Evolutionary conservation across 768 basidiomycete genomes (phyloP).

Genomic region (Lactifluus volemus): DNA sequence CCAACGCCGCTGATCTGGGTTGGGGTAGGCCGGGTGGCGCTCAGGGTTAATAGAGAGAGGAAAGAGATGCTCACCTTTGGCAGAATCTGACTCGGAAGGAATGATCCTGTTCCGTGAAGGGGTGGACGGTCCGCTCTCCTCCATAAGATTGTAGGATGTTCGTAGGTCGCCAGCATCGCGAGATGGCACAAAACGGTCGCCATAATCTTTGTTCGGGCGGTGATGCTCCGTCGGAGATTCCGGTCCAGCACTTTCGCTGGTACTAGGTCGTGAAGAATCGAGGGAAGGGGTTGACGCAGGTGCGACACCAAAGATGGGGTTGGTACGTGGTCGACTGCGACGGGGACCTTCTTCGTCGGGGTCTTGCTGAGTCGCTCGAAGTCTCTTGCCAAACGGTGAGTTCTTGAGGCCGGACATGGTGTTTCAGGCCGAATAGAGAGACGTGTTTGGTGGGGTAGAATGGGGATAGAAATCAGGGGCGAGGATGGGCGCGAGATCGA

Average conservation of each 20-base stretch:
- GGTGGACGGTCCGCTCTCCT: slow-evolving; percentile 33
- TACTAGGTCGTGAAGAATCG: slow-evolving; percentile 42
- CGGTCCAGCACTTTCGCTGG: slow-evolving; percentile 45
- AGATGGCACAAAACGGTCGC: slow-evolving; percentile 56
- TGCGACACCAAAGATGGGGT: slow-evolving; percentile 45
- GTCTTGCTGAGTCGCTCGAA: slow-evolving; percentile 64
- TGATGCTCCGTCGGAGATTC: slow-evolving; percentile 30
- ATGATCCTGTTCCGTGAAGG: slow-evolving; percentile 34
- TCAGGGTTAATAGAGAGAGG: not conserved
- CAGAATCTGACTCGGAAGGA: slow-evolving; percentile 37
- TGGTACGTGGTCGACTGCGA: slow-evolving; percentile 42
- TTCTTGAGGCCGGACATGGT: slow-evolving; percentile 72
- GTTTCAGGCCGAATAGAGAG: not conserved
- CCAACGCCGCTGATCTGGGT: not conserved
- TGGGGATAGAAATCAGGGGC: slow-evolving; percentile 19
- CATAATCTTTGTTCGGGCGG: slow-evolving; percentile 28
- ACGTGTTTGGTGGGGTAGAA: slow-evolving; percentile 14
- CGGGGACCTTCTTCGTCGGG: slow-evolving; percentile 46
- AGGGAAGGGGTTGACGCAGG: slow-evolving; percentile 46
- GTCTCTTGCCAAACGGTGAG: slow-evolving; percentile 75
- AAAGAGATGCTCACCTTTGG: slow-evolving; percentile 29
- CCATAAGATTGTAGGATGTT: slow-evolving; percentile 53
- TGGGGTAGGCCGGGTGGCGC: not conserved
- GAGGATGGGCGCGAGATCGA: not conserved
- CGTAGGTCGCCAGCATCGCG: slow-evolving; percentile 52